These are phyloP conservation scores for Austroboletus festivus DNA, from an alignment of 768 basidiomycete species.

Conservation along the genomic window DNA sequence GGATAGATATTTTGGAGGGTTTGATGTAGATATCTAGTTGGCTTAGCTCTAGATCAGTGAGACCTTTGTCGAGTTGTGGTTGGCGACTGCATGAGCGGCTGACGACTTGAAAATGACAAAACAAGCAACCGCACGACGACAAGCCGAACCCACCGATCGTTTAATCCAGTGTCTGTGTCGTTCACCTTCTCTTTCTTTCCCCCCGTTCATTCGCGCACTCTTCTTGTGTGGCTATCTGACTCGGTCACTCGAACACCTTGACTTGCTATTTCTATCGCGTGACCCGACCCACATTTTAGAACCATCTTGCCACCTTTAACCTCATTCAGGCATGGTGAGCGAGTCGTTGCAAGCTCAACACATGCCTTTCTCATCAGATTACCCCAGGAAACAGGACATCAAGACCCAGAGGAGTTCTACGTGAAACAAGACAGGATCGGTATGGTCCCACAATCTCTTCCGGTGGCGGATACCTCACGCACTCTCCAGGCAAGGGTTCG, in stretches of 20 bases:
- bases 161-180: constrained; percentile 12
- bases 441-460: constrained; percentile 34
- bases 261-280: constrained; percentile 16
- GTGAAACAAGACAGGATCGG: constrained; percentile 98
- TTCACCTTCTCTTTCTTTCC: constrained; percentile 1
- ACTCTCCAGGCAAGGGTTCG: constrained; percentile 82
- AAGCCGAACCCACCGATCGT: constrained; percentile 5
- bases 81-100: constrained; percentile 15
- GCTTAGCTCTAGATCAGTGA: neutral
- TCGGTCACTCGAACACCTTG: neutral
- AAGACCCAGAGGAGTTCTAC: constrained; percentile 96
- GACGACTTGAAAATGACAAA: constrained; percentile 31
- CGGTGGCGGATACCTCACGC: constrained; percentile 17
- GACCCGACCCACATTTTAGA: constrained; percentile 3
- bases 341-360: neutral
- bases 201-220: constrained; percentile 5
- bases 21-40: no score
- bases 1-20: neutral
- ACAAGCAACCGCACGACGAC: constrained; percentile 19
- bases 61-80: constrained; percentile 6
- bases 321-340: constrained; percentile 20
- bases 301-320: neutral
- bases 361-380: constrained; percentile 8
- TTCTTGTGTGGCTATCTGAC: no score
- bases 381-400: constrained; percentile 58